Base-by-base conservation (phyloP, 2,329 filamentous ascomycete species). In the Alternaria burnsii region DNA sequence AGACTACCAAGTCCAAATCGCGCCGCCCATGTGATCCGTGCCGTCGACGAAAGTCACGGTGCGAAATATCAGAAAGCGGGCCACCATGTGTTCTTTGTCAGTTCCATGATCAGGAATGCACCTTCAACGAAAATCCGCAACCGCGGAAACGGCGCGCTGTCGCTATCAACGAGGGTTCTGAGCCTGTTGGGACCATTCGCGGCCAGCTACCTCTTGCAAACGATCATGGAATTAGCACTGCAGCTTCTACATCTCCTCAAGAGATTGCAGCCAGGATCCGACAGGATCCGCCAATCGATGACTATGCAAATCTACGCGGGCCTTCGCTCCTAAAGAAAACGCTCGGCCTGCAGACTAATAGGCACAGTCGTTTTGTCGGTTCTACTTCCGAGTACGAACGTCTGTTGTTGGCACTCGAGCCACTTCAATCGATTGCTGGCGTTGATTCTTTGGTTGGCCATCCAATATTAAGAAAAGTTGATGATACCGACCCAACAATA, bases 61-160 rank as follows among this genome's bases (percentile, higher is more conserved):
- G 90, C 79, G 86, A 90, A 65, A 83, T 89, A 74, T 86, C 89
- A 64, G 89, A 91, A 70, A 88, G 88, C 64, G 86, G 89, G 62
- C 81, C 81, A 26, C 81, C 82, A 58, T 93, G 90, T 76, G 82
- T 89, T 61, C 83, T 89, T 55, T 93, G 90, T 76, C 86, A 88
- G 70, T 85, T 87, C 71, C 87, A 87, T 74, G 85, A 85, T 53
- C 84, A 89, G 71, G 87, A 89, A 59, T 92, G 90, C 77, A 91
- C 89, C 28, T 86, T 91, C 71, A 80, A 85, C 43, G 86, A 87
- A 54, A 90, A 88, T 74, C 89, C 89, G 16, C 87, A 86, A 70
- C 86, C 88, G 60, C 85, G 89, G 68, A 92, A 92, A 81, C 84
- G 90, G 72, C 91, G 91, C 80, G 67, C 73, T 32, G 30, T 59